Evolutionary conservation across 306 rosid genomes (phyloP), one percentile per base, ranked within the genome.

Genomic region (Acacia acuminata): DNA sequence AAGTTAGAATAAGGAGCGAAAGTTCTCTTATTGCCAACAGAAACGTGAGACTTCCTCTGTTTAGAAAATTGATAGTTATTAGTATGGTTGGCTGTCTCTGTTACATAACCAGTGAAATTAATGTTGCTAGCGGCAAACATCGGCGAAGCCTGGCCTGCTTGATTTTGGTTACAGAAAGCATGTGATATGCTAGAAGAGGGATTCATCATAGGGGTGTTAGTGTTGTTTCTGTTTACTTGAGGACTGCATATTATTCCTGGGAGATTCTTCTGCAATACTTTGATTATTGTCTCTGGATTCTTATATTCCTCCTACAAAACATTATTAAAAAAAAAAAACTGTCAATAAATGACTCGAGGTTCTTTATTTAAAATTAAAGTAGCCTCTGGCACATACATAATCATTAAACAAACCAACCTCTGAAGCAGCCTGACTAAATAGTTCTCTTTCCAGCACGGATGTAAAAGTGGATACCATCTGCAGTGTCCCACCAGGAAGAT

Each of bases 241-340:
- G 55, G 75, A 70, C 71, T 43, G 67, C 8, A 44, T 66, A 40
- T 83, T 36, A 61, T 45, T 32, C 24, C 81, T 47, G 14, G 19
- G 16, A 47, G 19, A 3, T 12, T 15, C 17, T 47, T 17, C 42
- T 5, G 7, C 15, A 85, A 20, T 10, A 38, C 55, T 16, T 19
- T 55, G 30, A 82, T 16, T 12, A 90, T 17, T 7, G 90, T 88
- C 43, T 72, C 38, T 24, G 7, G 67, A 78, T 90, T 85, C 74
- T 70, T 81, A 79, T 88, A 90, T n/a, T 85, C 90, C 14, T 81
- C 84, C 91, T 86, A 63, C 63, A 56, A 84, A 64, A 85, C 24
- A 60, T 53, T 30, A 34, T 72, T 48, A 1, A 1, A 30, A 30
- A 72, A 69, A 30, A 34, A 36, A 34, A 73, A 71, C 10, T 58